Percentiles rank a stretch among this genome's conserved stretches.
These are phyloP conservation scores for Hemisphaericaspora nanyangensis DNA, from an alignment of 805 yeast genomes.

Conservation along the genomic window DNA sequence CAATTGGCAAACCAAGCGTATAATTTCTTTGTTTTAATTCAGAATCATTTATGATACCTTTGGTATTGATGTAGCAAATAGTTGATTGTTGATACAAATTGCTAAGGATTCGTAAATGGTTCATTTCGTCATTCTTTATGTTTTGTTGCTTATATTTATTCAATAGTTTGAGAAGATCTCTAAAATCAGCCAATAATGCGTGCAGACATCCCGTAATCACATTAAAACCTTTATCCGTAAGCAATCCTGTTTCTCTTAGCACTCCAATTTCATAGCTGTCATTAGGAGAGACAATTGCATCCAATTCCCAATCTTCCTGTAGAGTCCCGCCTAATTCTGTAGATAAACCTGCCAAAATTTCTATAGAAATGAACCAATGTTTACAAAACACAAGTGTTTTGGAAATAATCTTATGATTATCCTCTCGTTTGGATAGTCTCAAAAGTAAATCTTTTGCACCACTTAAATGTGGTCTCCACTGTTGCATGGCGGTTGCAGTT, in stretches of 20 bases:
- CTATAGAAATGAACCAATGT: conserved; percentile 54
- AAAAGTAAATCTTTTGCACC: conserved; percentile 64
- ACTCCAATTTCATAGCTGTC: conserved; percentile 28
- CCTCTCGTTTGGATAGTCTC: no score
- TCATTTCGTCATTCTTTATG: conserved; percentile 15
- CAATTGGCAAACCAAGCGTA: conserved; percentile 21
- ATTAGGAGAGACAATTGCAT: conserved; percentile 25
- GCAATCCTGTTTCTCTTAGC: conserved; percentile 38
- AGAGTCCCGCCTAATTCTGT: conserved; percentile 56
- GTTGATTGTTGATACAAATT: conserved; percentile 24
- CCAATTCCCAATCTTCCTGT: conserved; percentile 44
- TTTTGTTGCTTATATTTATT: conserved; percentile 18
- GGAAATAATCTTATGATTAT: conserved; percentile 25
- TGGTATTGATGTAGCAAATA: conserved; percentile 25
- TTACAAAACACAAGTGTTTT: conserved; percentile 50
- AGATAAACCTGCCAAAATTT: conserved; percentile 52
- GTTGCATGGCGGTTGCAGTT: conserved; percentile 50
- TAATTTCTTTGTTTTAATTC: conserved; percentile 17
- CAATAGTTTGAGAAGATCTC: conserved; percentile 38
- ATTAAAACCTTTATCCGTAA: conserved; percentile 45
- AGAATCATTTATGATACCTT: conserved; percentile 25
- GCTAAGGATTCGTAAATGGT: conserved; percentile 22
- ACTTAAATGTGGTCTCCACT: conserved; percentile 64
- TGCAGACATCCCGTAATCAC: conserved; percentile 48
- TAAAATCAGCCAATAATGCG: conserved; percentile 28